Base-by-base conservation (phyloP, 306 rosid species). In the Lablab purpureus region DNA sequence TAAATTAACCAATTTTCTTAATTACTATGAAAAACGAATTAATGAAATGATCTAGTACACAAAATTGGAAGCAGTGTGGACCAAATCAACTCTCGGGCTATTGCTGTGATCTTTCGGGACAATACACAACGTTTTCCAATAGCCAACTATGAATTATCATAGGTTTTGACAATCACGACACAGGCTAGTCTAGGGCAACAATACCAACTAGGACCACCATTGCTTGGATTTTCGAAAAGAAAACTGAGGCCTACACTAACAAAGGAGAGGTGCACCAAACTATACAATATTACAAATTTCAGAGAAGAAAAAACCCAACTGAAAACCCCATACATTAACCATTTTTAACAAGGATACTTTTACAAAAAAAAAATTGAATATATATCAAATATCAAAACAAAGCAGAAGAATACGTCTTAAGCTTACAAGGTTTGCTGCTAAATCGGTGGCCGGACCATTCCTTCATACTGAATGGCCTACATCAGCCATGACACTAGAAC, bases 321-420 rank as follows among this genome's bases (percentile, higher is more conserved):
- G 45, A 40, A 40, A 74, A 60, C 71, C 71, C 71, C 79, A 75
- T 18, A 10, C 1, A 75, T 74, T 59, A 28, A 59, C 60, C 59
- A 43, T 19, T 45, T 34, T 64, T 58, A 46, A 55, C 22, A 77
- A 28, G 34, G 74, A 46, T 51, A 51, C 71, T 63, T 75, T 30
- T 71, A 25, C 73, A 10, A 13, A 25, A 64, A 73, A n/a, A 81
- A 73, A 25, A 72, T 45, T 25, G 45, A 40, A 40, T 40, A 71
- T 23, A 66, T 37, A 19, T 28, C 37, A 40, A 3, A 59, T 72
- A 71, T 49, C 18, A 79, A 68, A 73, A 49, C 63, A 83, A 58
- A 58, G 77, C 37, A 68, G 59, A 25, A n/a, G 81, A 80, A 75
- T 74, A 49, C 84, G 62, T 70, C 75, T 55, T 74, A 43, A 74